These are phyloP conservation scores for Spathaspora sp. DNA, from an alignment of 805 yeast species.

Conservation along the genomic window DNA sequence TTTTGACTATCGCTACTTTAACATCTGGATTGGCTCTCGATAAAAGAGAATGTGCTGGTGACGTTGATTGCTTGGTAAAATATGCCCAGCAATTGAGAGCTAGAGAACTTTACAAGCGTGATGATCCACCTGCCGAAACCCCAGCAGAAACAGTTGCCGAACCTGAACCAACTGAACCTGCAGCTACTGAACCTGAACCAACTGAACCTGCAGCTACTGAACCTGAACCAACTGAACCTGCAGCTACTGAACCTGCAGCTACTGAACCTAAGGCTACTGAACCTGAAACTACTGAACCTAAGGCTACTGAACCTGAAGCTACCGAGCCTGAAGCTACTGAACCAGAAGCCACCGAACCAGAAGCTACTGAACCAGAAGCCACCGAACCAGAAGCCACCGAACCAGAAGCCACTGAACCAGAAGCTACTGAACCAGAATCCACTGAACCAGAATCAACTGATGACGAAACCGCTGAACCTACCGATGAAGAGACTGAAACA, in stretches of 20 bases:
- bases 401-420: background rate
- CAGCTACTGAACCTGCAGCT: background rate
- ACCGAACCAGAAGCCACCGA: background rate
- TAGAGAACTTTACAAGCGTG: background rate
- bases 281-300: background rate
- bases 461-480: background rate
- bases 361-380: background rate
- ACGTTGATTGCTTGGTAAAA: too few relatives aligned
- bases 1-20: background rate
- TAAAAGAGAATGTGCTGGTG: too few relatives aligned
- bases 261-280: background rate
- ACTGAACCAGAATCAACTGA: background rate
- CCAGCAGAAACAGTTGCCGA: background rate
- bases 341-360: background rate
- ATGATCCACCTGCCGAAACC: background rate
- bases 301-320: background rate
- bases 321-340: background rate
- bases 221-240: background rate
- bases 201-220: background rate
- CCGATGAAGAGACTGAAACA: background rate
- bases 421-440: background rate
- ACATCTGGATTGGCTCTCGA: background rate
- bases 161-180: background rate
- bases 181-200: background rate
- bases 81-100: too few relatives aligned